Evolutionary conservation across 2,329 filamentous ascomycete species (phyloP).

Genomic region (Curvularia verruculosa): DNA sequence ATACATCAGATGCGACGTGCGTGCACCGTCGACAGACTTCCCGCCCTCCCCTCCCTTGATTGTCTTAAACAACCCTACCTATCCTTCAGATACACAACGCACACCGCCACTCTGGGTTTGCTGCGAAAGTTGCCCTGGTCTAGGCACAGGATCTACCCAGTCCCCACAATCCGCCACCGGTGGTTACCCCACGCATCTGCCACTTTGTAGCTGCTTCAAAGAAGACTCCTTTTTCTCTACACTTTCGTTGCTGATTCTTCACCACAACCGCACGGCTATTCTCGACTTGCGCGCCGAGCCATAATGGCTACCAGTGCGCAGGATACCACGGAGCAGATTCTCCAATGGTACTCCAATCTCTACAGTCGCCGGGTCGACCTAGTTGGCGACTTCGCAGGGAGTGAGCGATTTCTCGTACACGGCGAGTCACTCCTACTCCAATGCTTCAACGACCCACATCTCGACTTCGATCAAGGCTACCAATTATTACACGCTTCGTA

Average conservation of each 20-base stretch:
- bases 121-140: slow-evolving; percentile 18
- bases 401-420: slow-evolving; percentile 74
- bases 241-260: slow-evolving; percentile 13
- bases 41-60: neutral
- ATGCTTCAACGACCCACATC: slow-evolving; percentile 65
- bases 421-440: slow-evolving; percentile 73
- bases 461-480: slow-evolving; percentile 70
- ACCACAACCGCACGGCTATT: slow-evolving; percentile 6
- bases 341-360: slow-evolving; percentile 46
- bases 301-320: slow-evolving; percentile 31
- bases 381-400: slow-evolving; percentile 76
- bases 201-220: slow-evolving; percentile 13
- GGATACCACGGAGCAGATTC: slow-evolving; percentile 30
- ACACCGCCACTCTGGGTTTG: neutral
- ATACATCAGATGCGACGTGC: slow-evolving; percentile 15
- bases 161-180: slow-evolving; percentile 25
- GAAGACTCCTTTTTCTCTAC: slow-evolving; percentile 17
- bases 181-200: slow-evolving; percentile 19
- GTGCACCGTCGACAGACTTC: slow-evolving; percentile 6
- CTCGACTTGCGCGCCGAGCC: slow-evolving; percentile 3
- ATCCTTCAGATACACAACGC: neutral
- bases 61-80: neutral
- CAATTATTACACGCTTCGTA: slow-evolving; percentile 75
- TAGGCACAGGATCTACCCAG: slow-evolving; percentile 21
- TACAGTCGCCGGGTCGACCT: slow-evolving; percentile 55